Evolutionary conservation across 2,329 filamentous ascomycete species (phyloP).

Genomic region (Fusarium sp.): DNA sequence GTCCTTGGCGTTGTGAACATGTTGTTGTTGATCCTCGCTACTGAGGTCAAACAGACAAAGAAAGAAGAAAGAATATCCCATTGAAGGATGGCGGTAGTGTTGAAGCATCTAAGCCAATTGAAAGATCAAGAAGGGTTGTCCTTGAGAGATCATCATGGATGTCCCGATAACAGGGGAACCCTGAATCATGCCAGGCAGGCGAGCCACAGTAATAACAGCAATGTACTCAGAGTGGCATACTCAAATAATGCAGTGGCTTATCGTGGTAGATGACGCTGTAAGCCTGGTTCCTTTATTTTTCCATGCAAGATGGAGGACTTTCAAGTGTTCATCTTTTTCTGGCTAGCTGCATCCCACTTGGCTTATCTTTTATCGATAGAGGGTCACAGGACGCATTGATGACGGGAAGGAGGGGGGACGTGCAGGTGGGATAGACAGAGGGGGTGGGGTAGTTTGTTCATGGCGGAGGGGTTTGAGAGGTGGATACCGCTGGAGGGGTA

Average conservation of each 20-base stretch:
- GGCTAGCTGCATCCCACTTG: not conserved
- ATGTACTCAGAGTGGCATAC: not conserved
- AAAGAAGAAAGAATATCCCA: not conserved
- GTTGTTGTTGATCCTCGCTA: slow-evolving; percentile 9
- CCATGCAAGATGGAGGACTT: not conserved
- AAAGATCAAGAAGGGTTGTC: slow-evolving; percentile 11
- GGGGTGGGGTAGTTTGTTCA: slow-evolving; percentile 33
- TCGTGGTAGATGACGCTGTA: not conserved
- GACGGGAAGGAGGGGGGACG: slow-evolving; percentile 40
- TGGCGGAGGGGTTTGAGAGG: slow-evolving; percentile 17
- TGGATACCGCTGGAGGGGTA: slow-evolving; percentile 11
- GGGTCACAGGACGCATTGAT: slow-evolving; percentile 40
- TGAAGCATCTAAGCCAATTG: slow-evolving; percentile 19
- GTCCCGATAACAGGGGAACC: slow-evolving; percentile 26
- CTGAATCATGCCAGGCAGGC: slow-evolving; percentile 27
- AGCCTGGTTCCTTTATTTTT: slow-evolving; percentile 9
- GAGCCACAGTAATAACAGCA: slow-evolving; percentile 10
- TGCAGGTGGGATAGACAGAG: slow-evolving; percentile 28
- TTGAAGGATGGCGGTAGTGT: slow-evolving; percentile 14
- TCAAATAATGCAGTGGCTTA: not conserved
- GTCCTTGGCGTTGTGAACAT: slow-evolving; percentile 9
- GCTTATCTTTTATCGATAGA: slow-evolving; percentile 41
- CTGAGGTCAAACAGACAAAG: slow-evolving; percentile 6
- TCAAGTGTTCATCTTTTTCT: slow-evolving; percentile 26
- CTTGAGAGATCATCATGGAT: slow-evolving; percentile 28